Evolutionary conservation across 2,329 filamentous ascomycete genomes (phyloP), one percentile per base, ranked within the genome.

Genomic region (Trichophyton simii): DNA sequence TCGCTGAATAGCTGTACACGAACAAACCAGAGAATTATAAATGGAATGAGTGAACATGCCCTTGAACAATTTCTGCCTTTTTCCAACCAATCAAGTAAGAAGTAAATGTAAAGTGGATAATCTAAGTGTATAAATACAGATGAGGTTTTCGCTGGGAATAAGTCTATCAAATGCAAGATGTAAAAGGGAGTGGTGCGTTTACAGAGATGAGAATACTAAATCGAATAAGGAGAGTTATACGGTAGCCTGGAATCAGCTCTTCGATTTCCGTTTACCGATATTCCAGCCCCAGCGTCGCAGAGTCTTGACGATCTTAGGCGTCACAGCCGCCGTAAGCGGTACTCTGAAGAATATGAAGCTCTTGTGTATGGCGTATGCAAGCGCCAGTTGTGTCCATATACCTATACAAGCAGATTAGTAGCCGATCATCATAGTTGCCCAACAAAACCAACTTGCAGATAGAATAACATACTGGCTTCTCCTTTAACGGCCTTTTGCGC

Each of bases 321-420:
- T 91, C 38, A 97, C 81, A 2, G 91, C 92, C 11, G 89, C 91
- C 0, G 94, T 94, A 65, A 97, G 77, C 7, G 94, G 94, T 8
- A 99, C 90, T n/a, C 94, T 84, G 66, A 97, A 75, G 74, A 99
- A 96, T 69, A 99, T 96, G 74, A 97, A 90, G 68, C 88, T 95
- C 78, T 99, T 99, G 80, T 99, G 94, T 62, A 99, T 89, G 31
- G 92, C 92, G 71, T 99, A 99, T 11, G 94, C 94, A 57, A 99
- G 82, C 15, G 89, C 91, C 34, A 99, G 79, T 72, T 96, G 91
- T 7, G 94, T 97, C 83, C 84, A 87, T 58, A 87, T 77, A 68
- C 83, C 84, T 87, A 66, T 41, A 6, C n/a, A 25, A 28, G 57
- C 44, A 18, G n/a, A 36, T 15, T 44, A 25, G 34, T 46, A 28